Percentiles rank a stretch among this genome's conserved stretches.
Conservation (phyloP, 169 alveolate genomes). For the Eimeria nieschulzi region DNA sequence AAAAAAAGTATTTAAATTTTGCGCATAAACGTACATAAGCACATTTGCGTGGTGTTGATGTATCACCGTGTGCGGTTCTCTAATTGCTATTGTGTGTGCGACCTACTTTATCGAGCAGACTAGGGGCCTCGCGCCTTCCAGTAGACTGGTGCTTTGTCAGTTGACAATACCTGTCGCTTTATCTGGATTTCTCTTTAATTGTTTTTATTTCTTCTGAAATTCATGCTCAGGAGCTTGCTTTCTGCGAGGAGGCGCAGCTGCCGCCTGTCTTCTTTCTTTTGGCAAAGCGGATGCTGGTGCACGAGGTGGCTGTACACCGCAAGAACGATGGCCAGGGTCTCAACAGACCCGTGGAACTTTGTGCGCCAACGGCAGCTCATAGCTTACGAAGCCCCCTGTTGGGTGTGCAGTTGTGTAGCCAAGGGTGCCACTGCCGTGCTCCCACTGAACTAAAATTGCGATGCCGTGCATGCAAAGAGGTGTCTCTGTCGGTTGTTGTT, state of each 20-base stretch:
- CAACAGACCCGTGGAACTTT: conserved; percentile 54
- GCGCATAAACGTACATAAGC: too few species aligned
- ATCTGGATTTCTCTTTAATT: not conserved
- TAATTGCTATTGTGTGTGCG: too few species aligned
- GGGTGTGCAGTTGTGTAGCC: too few species aligned
- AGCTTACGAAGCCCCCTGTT: not conserved
- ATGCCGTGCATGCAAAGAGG: not conserved
- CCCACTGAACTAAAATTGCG: too few species aligned
- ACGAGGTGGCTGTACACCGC: conserved; percentile 64
- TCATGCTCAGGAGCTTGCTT: conserved; percentile 52
- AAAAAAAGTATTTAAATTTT: too few species aligned
- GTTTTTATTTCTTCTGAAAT: not conserved
- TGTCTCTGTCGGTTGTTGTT: not conserved
- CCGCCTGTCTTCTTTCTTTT: conserved; percentile 67
- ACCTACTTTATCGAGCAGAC: too few species aligned
- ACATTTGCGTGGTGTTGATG: too few species aligned
- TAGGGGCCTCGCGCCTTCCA: too few species aligned
- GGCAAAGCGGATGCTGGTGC: conserved; percentile 74
- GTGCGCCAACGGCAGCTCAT: conserved; percentile 1
- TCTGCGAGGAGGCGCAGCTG: conserved; percentile 71
- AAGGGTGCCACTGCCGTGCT: too few species aligned
- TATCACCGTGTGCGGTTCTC: too few species aligned
- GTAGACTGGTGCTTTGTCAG: too few species aligned
- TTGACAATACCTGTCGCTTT: not conserved
- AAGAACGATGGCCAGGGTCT: conserved; percentile 36